These are phyloP conservation scores for Closterium sp. DNA, from an alignment of 139 green algal species.

Conservation along the genomic window DNA sequence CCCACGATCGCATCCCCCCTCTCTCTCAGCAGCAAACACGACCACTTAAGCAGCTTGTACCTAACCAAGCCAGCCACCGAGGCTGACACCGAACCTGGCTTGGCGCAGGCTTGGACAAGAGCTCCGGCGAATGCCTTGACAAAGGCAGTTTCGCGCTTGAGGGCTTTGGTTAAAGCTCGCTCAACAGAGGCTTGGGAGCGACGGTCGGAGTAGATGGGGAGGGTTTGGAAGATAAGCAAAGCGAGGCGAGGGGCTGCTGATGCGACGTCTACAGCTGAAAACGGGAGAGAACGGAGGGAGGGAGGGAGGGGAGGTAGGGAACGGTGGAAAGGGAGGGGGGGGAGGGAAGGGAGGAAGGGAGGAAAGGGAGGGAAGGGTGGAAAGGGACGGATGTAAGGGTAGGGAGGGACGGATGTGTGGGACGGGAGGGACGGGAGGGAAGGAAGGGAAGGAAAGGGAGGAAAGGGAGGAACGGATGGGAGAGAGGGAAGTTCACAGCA, in stretches of 20 bases:
- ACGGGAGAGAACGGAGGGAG: background rate
- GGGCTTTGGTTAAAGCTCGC: background rate
- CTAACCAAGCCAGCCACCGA: background rate
- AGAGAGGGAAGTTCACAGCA: background rate
- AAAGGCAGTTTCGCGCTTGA: constrained; percentile 30
- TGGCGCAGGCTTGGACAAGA: constrained; percentile 27
- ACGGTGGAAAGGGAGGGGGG: background rate
- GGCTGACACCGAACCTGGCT: background rate
- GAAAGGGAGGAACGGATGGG: background rate
- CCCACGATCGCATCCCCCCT: constrained; percentile 9
- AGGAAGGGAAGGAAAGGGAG: background rate
- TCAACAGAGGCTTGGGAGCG: constrained; percentile 36
- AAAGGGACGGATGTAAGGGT: background rate
- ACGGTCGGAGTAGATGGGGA: constrained; percentile 32
- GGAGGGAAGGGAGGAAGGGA: background rate
- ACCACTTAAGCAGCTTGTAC: constrained; percentile 45
- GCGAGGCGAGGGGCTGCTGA: constrained; percentile 6
- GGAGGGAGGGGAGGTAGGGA: background rate
- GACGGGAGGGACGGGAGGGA: background rate
- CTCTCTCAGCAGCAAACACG: constrained; percentile 17
- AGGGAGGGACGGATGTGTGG: no score
- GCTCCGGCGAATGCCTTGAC: constrained; percentile 39
- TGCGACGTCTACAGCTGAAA: background rate
- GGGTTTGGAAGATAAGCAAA: constrained; percentile 36
- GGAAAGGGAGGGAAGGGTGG: background rate